Base-by-base conservation (phyloP, 192 early-diverging fungal species). In the Mortierella claussenii region DNA sequence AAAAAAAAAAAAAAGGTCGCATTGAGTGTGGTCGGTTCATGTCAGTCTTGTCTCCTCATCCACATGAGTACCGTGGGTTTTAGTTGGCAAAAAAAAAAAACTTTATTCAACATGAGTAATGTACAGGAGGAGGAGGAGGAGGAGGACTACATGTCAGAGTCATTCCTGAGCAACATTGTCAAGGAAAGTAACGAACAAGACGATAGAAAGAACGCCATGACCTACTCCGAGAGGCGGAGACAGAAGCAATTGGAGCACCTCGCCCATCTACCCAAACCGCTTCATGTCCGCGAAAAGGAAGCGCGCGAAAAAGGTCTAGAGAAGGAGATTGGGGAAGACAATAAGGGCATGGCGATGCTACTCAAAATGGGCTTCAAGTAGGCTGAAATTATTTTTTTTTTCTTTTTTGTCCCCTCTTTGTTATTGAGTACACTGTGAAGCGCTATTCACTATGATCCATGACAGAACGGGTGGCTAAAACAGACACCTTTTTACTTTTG, bases 351-450 rank as follows among this genome's bases (percentile, higher is more conserved):
- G 83, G 78, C 82, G 18, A 83, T 87, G 80, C 28, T 87, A 32
- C 79, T 83, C 65, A 85, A 85, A 23, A 85, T 87, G 86, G 86
- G 86, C 0, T 87, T 85, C 74, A 84, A 84, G 85, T 82, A 86
- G 15, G 75, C 52, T 31, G 5, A 15, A 30, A 15, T 37, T 36
- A 32, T 5, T 42, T 33, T 30, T 18, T 10, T 34, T 42, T 52
- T 36, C 6, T 59, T 56, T 21, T 3, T 40, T 31, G 7, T 26
- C 17, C 59, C 11, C 20, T 55, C 18, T 27, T 55, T 32, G n/a
- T 44, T 47, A 2, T 31, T 56, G 44, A 48, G 42, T 23, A 57
- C 11, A n/a, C n/a, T n/a, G n/a, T n/a, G n/a, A n/a, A n/a, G n/a
- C n/a, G n/a, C n/a, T n/a, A n/a, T n/a, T n/a, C n/a, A n/a, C n/a